phyloP scores from a whole-genome alignment of 495 filamentous ascomycete species.

The Aspergillus avenaceus region DNA sequence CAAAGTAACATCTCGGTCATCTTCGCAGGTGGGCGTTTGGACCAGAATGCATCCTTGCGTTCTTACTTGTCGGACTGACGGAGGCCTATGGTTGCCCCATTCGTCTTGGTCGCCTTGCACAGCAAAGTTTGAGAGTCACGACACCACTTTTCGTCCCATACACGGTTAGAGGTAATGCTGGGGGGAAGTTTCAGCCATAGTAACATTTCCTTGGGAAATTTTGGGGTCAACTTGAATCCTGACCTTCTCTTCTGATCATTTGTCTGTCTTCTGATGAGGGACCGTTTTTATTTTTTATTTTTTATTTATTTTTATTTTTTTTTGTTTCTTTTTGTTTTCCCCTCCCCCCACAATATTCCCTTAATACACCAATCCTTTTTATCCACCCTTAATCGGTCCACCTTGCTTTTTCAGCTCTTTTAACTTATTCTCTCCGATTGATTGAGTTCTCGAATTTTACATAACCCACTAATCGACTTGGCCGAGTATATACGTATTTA shows the following conservation, averaged over 20 bases:
- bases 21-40: background rate
- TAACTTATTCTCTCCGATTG: background rate
- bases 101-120: background rate
- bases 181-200: too few species aligned
- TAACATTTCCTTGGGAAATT: too few species aligned
- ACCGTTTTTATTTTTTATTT: too few species aligned
- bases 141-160: background rate
- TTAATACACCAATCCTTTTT: too few species aligned
- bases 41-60: background rate
- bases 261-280: background rate
- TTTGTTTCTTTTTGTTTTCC: too few species aligned
- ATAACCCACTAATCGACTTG: background rate
- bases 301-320: too few species aligned
- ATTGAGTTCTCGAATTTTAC: too few species aligned
- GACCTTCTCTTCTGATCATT: slow-evolving; percentile 1
- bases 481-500: background rate
- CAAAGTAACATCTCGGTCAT: background rate
- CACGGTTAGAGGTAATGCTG: too few species aligned
- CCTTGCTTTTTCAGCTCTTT: too few species aligned
- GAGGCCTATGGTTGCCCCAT: background rate
- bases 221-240: background rate
- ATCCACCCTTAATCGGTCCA: too few species aligned
- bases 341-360: too few species aligned
- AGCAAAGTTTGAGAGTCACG: background rate
- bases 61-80: background rate